These are phyloP conservation scores for Aspergillus campestris DNA, from an alignment of 495 filamentous ascomycete genomes.

Conservation along the genomic window DNA sequence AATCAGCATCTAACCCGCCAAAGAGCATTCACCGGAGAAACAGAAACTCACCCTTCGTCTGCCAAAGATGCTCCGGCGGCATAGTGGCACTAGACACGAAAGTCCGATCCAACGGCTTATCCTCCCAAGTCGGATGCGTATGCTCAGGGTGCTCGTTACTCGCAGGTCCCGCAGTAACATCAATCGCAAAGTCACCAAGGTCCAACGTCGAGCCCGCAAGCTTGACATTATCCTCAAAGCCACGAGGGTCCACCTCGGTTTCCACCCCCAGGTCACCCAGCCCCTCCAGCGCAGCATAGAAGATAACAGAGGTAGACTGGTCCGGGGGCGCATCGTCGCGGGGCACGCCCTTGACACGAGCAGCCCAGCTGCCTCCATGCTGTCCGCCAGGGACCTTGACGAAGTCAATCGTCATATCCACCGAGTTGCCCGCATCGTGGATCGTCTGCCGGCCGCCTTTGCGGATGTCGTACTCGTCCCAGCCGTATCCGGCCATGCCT, in stretches of 20 bases:
- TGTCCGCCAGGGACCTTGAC: conserved; percentile 85
- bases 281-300: conserved; percentile 76
- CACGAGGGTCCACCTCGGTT: conserved; percentile 42
- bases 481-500: conserved; percentile 91
- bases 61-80: conserved; percentile 71
- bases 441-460: conserved; percentile 83
- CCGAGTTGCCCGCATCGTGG: conserved; percentile 73
- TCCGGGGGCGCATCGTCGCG: conserved; percentile 55
- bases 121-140: conserved; percentile 54
- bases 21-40: not conserved
- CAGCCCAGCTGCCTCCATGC: conserved; percentile 88
- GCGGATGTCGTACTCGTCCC: conserved; percentile 90
- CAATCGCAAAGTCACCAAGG: conserved; percentile 78
- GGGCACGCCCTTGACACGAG: conserved; percentile 74
- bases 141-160: conserved; percentile 54
- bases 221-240: conserved; percentile 65
- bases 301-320: conserved; percentile 68
- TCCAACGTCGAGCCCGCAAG: conserved; percentile 63
- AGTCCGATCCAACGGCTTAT: conserved; percentile 68
- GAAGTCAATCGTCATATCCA: conserved; percentile 88
- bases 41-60: conserved; percentile 56
- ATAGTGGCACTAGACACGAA: conserved; percentile 62
- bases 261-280: conserved; percentile 55
- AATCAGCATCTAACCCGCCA: conserved; percentile 3
- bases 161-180: conserved; percentile 60